Conservation (phyloP, 805 yeast genomes). For the Candida lessepsii region DNA sequence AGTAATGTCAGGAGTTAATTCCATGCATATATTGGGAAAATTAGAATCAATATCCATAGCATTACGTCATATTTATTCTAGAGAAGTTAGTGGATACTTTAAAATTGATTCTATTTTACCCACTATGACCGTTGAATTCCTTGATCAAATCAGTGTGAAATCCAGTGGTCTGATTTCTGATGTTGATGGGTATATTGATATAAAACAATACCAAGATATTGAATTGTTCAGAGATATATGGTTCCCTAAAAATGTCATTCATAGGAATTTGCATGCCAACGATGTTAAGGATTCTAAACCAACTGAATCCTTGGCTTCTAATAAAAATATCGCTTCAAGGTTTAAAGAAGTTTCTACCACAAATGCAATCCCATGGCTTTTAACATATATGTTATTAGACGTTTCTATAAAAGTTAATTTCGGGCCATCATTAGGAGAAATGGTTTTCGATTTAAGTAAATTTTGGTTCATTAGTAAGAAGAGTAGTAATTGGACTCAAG, state of each 20-base stretch:
- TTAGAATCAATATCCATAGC: slow-evolving; percentile 64
- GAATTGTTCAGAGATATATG: slow-evolving; percentile 81
- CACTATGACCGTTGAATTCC: slow-evolving; percentile 48
- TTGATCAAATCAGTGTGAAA: slow-evolving; percentile 39
- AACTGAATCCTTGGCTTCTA: slow-evolving; percentile 17
- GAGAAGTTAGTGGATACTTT: slow-evolving; percentile 81
- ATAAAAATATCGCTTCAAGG: slow-evolving; percentile 42
- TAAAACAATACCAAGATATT: slow-evolving; percentile 85
- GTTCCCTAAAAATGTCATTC: slow-evolving; percentile 44
- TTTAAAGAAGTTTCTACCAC: slow-evolving; percentile 60
- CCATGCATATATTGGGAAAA: slow-evolving; percentile 44
- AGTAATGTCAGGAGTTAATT: slow-evolving; percentile 49
- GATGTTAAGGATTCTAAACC: not conserved
- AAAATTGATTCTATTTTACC: slow-evolving; percentile 44
- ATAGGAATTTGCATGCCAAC: not conserved
- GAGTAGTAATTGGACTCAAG: slow-evolving; percentile 67
- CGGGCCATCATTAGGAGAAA: slow-evolving; percentile 79
- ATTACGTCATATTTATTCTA: slow-evolving; percentile 85
- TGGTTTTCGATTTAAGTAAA: slow-evolving; percentile 52
- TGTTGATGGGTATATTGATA: slow-evolving; percentile 62
- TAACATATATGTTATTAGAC: slow-evolving; percentile 55
- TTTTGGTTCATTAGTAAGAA: slow-evolving; percentile 72
- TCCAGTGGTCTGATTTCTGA: slow-evolving; percentile 54
- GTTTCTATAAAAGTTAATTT: slow-evolving; percentile 63
- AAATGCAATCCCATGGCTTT: slow-evolving; percentile 71